phyloP scores from a whole-genome alignment of 108 stramenopile genomes.

The Skeletonema menzelii region DNA sequence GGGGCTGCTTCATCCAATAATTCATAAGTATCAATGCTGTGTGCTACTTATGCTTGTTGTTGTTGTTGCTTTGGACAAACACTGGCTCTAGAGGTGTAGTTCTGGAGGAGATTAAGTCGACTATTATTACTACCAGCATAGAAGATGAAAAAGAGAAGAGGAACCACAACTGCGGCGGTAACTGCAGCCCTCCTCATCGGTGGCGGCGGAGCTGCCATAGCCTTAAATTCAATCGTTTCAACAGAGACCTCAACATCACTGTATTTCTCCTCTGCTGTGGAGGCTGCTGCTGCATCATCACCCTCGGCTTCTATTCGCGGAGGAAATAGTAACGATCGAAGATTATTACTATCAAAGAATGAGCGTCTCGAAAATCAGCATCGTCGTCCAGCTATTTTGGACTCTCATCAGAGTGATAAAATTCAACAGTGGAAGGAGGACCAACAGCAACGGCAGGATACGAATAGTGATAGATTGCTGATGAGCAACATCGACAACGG shows the following conservation, averaged over 20 bases:
- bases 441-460: too few species aligned
- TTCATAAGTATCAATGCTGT: too few species aligned
- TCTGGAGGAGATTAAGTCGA: too few species aligned
- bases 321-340: background rate
- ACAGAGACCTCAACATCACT: background rate
- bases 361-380: background rate
- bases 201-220: background rate
- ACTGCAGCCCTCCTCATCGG: background rate
- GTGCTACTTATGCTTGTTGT: too few species aligned
- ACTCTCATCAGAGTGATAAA: constrained; percentile 1
- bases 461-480: too few species aligned
- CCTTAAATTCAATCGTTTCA: background rate
- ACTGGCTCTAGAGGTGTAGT: too few species aligned
- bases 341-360: background rate
- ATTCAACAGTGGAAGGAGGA: background rate
- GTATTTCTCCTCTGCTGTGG: background rate
- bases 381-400: background rate
- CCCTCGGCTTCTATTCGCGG: background rate
- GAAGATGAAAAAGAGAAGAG: background rate
- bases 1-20: too few species aligned
- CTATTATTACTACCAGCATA: too few species aligned
- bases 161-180: background rate
- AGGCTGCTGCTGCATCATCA: background rate
- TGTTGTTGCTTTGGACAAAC: too few species aligned
- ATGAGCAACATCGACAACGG: background rate